Evolutionary conservation across 352 stramenopile genomes (phyloP).

Genomic region (Pythium sp.): DNA sequence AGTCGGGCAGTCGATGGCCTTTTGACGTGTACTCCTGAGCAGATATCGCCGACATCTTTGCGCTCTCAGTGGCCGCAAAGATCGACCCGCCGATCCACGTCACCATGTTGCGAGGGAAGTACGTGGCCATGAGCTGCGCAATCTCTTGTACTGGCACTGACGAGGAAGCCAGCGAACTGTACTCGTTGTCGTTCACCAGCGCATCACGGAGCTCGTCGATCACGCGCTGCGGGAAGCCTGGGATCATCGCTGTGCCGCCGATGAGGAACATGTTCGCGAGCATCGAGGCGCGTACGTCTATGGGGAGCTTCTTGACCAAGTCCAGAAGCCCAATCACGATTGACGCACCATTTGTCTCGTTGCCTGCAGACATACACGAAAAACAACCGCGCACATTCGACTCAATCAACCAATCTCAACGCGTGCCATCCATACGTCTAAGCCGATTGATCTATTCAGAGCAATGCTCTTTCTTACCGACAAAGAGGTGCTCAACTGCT

Average conservation of each 20-base stretch:
- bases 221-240: slow-evolving; percentile 55
- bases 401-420: not conserved
- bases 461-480: slow-evolving; percentile 22
- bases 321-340: slow-evolving; percentile 58
- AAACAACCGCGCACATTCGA: not conserved
- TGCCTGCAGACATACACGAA: slow-evolving; percentile 6
- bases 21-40: slow-evolving; percentile 45
- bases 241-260: slow-evolving; percentile 75
- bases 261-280: slow-evolving; percentile 76
- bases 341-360: slow-evolving; percentile 40
- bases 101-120: slow-evolving; percentile 75
- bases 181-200: slow-evolving; percentile 40
- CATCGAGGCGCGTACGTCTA: slow-evolving; percentile 66
- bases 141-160: slow-evolving; percentile 12
- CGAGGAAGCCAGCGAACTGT: slow-evolving; percentile 27
- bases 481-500: slow-evolving; percentile 47
- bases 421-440: too few relatives aligned
- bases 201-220: slow-evolving; percentile 39
- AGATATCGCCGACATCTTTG: slow-evolving; percentile 40
- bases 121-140: slow-evolving; percentile 37
- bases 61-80: slow-evolving; percentile 63
- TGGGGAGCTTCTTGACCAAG: slow-evolving; percentile 47
- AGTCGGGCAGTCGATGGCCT: slow-evolving; percentile 43
- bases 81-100: slow-evolving; percentile 77
- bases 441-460: not conserved